Evolutionary conservation across 73 alveolate genomes (phyloP), one percentile per base, ranked within the genome.

Genomic region (Loxodes magnus): DNA sequence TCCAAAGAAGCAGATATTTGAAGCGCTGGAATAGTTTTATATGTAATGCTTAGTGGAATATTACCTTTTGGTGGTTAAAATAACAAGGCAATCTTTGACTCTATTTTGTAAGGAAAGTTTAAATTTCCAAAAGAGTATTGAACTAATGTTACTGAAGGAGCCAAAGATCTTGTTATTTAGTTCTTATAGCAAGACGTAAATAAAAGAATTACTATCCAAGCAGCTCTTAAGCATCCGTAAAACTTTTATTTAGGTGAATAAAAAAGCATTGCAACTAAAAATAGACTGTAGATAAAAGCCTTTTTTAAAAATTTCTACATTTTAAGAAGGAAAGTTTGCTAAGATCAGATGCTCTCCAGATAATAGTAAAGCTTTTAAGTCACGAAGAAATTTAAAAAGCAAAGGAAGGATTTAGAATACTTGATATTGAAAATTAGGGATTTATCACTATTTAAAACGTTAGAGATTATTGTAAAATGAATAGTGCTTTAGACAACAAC

Each of bases 181-280:
- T 73, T 84, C 64, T 62, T 79, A 6, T 63, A 21, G 4, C 75
- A 76, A 66, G 74, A 74, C 31, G 90, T 90, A 4, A 62, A 56
- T 15, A 59, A 53, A 23, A 67, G 95, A 50, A 59, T 71, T 5
- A 55, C 61, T 14, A 73, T 82, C 5, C 21, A 35, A 33, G 90
- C 77, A 43, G 71, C 74, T 2, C 38, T 83, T 15, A 23, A 64
- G 14, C 92, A 83, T 61, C 43, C 57, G 9, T 83, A 92, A 92
- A 79, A 79, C n/a, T 58, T 74, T 43, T 9, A 9, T 9, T 9
- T 31, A 9, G 12, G n/a, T 9, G 12, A 31, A 31, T n/a, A 31
- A 10, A 5, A 6, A 38, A 38, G n/a, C n/a, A n/a, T n/a, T n/a
- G n/a, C n/a, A n/a, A n/a, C n/a, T n/a, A n/a, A n/a, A n/a, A n/a